Evolutionary conservation across 345 rosid genomes (phyloP).

Genomic region (Eutrema heterophyllum): DNA sequence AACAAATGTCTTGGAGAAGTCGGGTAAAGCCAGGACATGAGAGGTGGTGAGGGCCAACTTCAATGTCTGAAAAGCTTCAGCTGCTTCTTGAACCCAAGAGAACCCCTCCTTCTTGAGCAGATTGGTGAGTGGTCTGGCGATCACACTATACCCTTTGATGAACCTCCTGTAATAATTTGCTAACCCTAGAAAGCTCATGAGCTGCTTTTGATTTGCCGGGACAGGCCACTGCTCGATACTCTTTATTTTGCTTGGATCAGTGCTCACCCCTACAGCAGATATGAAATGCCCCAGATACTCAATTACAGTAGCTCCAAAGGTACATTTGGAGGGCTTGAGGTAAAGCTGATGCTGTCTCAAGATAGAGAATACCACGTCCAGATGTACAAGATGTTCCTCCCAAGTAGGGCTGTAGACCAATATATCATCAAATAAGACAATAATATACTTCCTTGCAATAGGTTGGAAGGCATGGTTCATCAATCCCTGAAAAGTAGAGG

Average conservation of each 20-base stretch:
- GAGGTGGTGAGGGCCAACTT: no score
- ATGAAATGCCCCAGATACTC: neutral
- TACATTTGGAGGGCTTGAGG: no score
- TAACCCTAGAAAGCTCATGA: neutral
- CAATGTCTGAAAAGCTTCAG: no score
- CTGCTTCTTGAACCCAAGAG: neutral
- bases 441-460: no score
- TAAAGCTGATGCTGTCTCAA: no score
- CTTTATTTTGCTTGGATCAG: neutral
- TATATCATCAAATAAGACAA: neutral
- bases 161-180: neutral
- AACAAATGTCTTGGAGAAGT: no score
- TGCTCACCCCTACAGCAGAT: neutral
- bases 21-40: no score
- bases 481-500: neutral
- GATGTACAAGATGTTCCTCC: neutral
- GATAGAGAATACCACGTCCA: no score
- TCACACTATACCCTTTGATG: neutral
- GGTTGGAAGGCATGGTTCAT: neutral
- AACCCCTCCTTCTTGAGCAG: neutral
- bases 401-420: neutral
- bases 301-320: neutral
- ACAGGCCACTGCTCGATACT: neutral
- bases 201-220: neutral
- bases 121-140: neutral